Conservation (phyloP, 345 rosid genomes). For the Rhodomyrtus tomentosa region DNA sequence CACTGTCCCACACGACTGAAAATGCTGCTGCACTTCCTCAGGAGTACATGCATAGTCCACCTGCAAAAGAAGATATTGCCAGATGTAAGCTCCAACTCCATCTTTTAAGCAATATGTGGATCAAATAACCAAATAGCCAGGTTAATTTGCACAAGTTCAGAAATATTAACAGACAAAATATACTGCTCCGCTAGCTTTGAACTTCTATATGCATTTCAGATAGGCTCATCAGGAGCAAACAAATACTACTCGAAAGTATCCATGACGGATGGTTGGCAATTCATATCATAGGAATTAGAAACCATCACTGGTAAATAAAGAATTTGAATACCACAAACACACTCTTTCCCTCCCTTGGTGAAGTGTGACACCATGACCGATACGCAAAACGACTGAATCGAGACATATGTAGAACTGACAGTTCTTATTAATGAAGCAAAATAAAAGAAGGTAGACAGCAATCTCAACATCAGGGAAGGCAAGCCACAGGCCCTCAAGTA, state of each 20-base stretch:
- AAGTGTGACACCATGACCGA: background rate
- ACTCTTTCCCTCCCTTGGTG: background rate
- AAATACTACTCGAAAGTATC: background rate
- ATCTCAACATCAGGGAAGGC: background rate
- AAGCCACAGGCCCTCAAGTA: background rate
- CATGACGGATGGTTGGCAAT: background rate
- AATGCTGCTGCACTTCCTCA: conserved; percentile 78
- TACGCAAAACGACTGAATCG: background rate
- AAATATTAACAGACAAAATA: background rate
- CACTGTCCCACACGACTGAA: conserved; percentile 67
- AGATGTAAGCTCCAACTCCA: background rate
- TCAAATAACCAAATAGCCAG: background rate
- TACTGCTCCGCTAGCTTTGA: background rate
- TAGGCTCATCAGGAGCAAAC: background rate
- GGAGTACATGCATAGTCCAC: conserved; percentile 70
- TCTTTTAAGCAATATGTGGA: background rate
- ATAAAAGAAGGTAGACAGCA: background rate
- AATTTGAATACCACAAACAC: background rate
- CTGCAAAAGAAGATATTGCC: conserved; percentile 16
- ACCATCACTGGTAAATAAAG: background rate
- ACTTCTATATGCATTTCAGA: background rate
- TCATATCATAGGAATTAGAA: background rate
- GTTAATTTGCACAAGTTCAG: background rate
- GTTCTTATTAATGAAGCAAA: background rate
- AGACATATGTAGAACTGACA: background rate